A percentile compares a stretch with the other conserved stretches of the same genome.
Evolutionary conservation across 192 early-diverging fungal species (phyloP).

Genomic region (Coemansia furcata): DNA sequence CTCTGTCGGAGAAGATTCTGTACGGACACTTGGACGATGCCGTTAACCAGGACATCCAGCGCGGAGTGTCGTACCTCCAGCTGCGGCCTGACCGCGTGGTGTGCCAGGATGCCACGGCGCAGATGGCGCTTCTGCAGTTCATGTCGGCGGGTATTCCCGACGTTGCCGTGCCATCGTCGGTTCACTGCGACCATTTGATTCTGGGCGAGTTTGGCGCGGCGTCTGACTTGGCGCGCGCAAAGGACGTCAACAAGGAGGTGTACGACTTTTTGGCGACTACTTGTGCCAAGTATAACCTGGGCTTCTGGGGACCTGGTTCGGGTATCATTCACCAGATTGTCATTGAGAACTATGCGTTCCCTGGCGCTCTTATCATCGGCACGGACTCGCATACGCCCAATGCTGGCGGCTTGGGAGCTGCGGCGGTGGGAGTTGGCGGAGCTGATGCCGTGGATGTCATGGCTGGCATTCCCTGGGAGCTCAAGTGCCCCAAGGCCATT

Average conservation of each 20-base stretch:
- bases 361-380: conserved; percentile 96
- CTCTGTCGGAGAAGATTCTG: conserved; percentile 94
- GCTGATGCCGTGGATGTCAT: conserved; percentile 99
- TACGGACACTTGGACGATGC: conserved; percentile 83
- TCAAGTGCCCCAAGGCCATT: conserved; percentile 93
- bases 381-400: conserved; percentile 83
- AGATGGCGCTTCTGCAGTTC: conserved; percentile 98
- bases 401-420: conserved; percentile 92
- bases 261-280: conserved; percentile 87
- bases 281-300: conserved; percentile 88
- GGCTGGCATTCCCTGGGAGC: conserved; percentile 97
- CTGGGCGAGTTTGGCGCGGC: conserved; percentile 84
- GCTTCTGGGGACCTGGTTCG: conserved; percentile 95
- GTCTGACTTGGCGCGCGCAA: conserved; percentile 77
- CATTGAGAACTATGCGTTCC: conserved; percentile 98
- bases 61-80: conserved; percentile 89
- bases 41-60: conserved; percentile 49
- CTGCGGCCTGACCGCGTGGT: conserved; percentile 94
- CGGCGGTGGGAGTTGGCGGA: conserved; percentile 98
- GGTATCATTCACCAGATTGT: conserved; percentile 99
- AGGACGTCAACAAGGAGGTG: conserved; percentile 89
- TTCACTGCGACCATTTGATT: conserved; percentile 99
- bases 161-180: conserved; percentile 94
- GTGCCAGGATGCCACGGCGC: conserved; percentile 90
- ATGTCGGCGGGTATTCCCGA: conserved; percentile 93